phyloP scores from a whole-genome alignment of 495 filamentous ascomycete genomes.

The Amniculicola lignicola region DNA sequence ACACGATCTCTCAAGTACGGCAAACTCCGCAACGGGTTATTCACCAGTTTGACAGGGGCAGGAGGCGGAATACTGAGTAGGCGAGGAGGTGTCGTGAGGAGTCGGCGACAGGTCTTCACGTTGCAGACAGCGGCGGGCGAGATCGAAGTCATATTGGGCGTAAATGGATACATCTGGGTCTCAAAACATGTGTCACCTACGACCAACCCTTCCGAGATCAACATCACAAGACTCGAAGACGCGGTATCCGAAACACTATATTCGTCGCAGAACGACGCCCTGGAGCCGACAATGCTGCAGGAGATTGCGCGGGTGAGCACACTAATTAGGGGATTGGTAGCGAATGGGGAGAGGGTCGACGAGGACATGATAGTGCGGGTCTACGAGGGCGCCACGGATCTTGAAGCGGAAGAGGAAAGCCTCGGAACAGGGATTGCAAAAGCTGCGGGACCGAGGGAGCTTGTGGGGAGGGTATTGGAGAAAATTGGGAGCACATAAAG shows the following conservation, averaged over 20 bases:
- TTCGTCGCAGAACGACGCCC: conserved; percentile 84
- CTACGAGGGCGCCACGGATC: conserved; percentile 74
- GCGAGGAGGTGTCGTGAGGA: conserved; percentile 72
- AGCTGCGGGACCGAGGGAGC: conserved; percentile 4
- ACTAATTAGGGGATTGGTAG: conserved; percentile 75
- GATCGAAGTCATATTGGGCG: conserved; percentile 83
- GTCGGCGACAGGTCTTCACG: conserved; percentile 81
- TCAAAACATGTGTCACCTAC: conserved; percentile 66
- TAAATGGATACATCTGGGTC: conserved; percentile 96
- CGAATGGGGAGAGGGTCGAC: conserved; percentile 78
- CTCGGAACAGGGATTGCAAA: conserved; percentile 7
- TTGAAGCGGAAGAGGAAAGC: conserved; percentile 56
- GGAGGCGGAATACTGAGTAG: conserved; percentile 57
- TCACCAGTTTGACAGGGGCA: conserved; percentile 73
- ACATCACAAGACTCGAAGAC: conserved; percentile 82
- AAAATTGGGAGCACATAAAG: no score
- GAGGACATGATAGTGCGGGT: conserved; percentile 83
- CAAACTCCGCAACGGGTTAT: conserved; percentile 88
- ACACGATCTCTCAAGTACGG: conserved; percentile 89
- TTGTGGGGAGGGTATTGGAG: conserved; percentile 16
- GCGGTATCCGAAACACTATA: conserved; percentile 70
- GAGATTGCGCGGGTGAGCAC: conserved; percentile 83
- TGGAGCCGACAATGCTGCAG: conserved; percentile 67
- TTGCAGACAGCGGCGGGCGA: conserved; percentile 67
- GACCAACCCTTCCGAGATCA: conserved; percentile 51